Evolutionary conservation across 352 stramenopile species (phyloP).

Genomic region (Globisporangium spiculum): DNA sequence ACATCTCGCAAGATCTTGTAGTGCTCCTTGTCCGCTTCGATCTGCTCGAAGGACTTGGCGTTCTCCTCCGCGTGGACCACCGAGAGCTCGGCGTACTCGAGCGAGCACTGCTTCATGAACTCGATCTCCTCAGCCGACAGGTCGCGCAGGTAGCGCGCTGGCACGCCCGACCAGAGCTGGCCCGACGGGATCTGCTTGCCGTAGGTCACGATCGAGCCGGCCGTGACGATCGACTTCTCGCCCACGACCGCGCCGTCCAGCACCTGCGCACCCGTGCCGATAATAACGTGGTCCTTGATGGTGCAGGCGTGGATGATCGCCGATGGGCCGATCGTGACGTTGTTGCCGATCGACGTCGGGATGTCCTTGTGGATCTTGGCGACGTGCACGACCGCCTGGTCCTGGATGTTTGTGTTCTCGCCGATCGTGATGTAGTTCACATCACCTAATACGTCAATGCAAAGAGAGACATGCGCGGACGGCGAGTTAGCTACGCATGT

Average conservation of each 20-base stretch:
- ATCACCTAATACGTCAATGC: conserved; percentile 44
- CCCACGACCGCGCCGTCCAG: conserved; percentile 88
- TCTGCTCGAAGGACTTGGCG: conserved; percentile 82
- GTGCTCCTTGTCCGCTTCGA: conserved; percentile 72
- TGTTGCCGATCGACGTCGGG: conserved; percentile 88
- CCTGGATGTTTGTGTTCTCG: conserved; percentile 91
- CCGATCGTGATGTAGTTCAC: conserved; percentile 93
- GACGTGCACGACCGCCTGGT: conserved; percentile 92
- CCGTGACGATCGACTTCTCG: conserved; percentile 87
- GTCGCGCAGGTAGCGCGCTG: conserved; percentile 80
- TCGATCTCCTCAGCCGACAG: conserved; percentile 83
- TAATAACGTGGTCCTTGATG: conserved; percentile 91
- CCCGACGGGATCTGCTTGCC: conserved; percentile 87
- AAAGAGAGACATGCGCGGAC: not conserved
- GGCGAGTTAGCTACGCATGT: not conserved
- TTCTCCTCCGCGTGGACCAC: conserved; percentile 68
- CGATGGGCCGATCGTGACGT: conserved; percentile 86
- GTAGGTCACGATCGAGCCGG: conserved; percentile 86
- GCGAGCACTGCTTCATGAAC: conserved; percentile 88
- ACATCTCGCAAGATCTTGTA: conserved; percentile 80
- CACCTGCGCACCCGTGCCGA: conserved; percentile 90
- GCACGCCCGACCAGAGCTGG: conserved; percentile 87
- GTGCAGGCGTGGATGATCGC: conserved; percentile 91
- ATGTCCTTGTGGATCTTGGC: conserved; percentile 92
- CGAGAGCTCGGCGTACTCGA: conserved; percentile 83